Conservation (phyloP, 2,329 filamentous ascomycete genomes). For the Massarina eburnea region DNA sequence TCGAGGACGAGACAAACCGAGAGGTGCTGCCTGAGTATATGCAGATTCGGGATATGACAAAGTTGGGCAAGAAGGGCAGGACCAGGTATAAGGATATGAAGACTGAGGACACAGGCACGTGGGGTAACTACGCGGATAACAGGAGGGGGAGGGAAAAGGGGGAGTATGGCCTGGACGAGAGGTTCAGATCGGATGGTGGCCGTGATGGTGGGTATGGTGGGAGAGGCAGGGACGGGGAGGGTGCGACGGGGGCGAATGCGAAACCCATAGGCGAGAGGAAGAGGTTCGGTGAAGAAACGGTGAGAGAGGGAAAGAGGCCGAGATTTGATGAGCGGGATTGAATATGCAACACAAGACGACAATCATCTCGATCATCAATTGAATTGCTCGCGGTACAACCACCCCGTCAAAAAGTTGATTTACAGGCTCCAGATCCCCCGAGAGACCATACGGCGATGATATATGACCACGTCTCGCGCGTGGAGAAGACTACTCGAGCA, state of each 20-base stretch:
- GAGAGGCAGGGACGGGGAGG: slow-evolving; percentile 39
- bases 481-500: too few species aligned
- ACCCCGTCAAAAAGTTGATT: too few species aligned
- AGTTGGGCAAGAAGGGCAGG: slow-evolving; percentile 86
- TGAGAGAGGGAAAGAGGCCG: slow-evolving; percentile 48
- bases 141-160: slow-evolving; percentile 42
- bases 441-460: too few species aligned
- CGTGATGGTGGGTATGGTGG: slow-evolving; percentile 43
- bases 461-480: too few species aligned
- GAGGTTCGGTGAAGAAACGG: slow-evolving; percentile 40
- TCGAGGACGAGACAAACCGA: slow-evolving; percentile 82
- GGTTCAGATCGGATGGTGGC: slow-evolving; percentile 70
- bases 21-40: slow-evolving; percentile 87
- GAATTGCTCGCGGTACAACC: too few species aligned
- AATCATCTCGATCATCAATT: too few species aligned
- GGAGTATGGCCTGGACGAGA: slow-evolving; percentile 59
- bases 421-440: too few species aligned
- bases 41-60: slow-evolving; percentile 91
- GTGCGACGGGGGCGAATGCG: slow-evolving; percentile 69
- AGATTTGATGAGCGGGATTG: slow-evolving; percentile 33
- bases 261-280: slow-evolving; percentile 68
- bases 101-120: slow-evolving; percentile 85
- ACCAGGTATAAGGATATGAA: slow-evolving; percentile 88
- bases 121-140: slow-evolving; percentile 67
- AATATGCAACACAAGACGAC: neutral